Conservation (phyloP, 148 eudicot genomes). For the Silene conica region DNA sequence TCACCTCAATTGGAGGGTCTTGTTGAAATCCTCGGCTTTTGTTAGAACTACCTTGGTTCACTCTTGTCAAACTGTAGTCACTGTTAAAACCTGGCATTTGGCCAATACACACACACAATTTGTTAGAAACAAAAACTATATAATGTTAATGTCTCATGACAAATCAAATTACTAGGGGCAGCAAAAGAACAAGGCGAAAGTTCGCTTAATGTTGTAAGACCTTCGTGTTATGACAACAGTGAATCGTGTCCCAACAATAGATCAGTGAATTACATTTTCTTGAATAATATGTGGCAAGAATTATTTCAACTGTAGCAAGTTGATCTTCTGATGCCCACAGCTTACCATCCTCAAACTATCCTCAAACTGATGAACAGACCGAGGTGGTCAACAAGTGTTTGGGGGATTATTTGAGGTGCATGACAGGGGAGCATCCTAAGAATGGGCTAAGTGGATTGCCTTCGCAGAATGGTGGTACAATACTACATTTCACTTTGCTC, state of each 20-base stretch:
- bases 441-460: no score
- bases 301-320: no score
- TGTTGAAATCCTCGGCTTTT: slow-evolving; percentile 35
- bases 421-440: no score
- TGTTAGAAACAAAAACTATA: slow-evolving; percentile 11
- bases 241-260: background rate
- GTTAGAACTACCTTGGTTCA: slow-evolving; percentile 34
- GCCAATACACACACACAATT: slow-evolving; percentile 19
- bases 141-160: background rate
- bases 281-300: no score
- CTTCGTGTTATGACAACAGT: background rate
- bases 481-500: no score
- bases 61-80: slow-evolving; percentile 31
- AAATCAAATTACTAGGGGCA: background rate
- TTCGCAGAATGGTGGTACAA: no score
- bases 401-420: no score
- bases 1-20: slow-evolving; percentile 55
- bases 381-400: no score
- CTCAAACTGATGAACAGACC: no score
- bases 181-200: background rate
- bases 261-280: no score
- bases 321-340: no score
- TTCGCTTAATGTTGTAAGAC: background rate
- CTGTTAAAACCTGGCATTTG: slow-evolving; percentile 41
- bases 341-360: no score